Conservation (phyloP, 768 basidiomycete species). For the Kwoniella europaea region DNA sequence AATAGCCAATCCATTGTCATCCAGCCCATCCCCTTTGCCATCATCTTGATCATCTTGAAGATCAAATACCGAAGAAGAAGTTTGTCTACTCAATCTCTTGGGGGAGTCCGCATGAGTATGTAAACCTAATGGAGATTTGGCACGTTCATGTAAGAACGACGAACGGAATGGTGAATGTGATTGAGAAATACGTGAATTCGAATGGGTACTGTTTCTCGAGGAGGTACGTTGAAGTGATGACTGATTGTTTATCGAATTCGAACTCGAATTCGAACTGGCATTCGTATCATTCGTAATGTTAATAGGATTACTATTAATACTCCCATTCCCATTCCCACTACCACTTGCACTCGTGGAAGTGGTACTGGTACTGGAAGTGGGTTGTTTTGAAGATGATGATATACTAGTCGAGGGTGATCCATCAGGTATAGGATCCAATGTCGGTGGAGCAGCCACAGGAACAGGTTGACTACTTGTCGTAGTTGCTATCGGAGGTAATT, state of each 20-base stretch:
- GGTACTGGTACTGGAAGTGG: slow-evolving; percentile 1
- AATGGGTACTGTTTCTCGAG: slow-evolving; percentile 16
- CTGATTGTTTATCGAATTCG: neutral
- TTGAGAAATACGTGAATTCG: slow-evolving; percentile 8
- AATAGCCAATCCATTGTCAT: slow-evolving; percentile 51
- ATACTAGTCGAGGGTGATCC: slow-evolving; percentile 27
- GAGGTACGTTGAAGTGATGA: slow-evolving; percentile 12
- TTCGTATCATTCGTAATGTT: no score
- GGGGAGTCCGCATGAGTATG: neutral
- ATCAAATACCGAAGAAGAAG: slow-evolving; percentile 7
- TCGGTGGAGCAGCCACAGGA: slow-evolving; percentile 24
- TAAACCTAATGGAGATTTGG: slow-evolving; percentile 23
- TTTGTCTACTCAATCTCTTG: slow-evolving; percentile 4
- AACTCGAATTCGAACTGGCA: neutral
- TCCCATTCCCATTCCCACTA: no score
- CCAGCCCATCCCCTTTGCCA: slow-evolving; percentile 34
- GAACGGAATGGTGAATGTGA: slow-evolving; percentile 21
- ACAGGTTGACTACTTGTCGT: slow-evolving; percentile 6
- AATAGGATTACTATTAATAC: no score
- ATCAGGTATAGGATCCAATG: slow-evolving; percentile 43
- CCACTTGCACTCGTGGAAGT: no score
- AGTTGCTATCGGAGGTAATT: slow-evolving; percentile 3
- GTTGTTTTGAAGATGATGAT: slow-evolving; percentile 6
- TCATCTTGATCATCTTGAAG: slow-evolving; percentile 40
- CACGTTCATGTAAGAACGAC: slow-evolving; percentile 16